A percentile compares a stretch with the other conserved stretches of the same genome.
Evolutionary conservation across 2,329 filamentous ascomycete species (phyloP).

Genomic region (Shiraia bambusicola): DNA sequence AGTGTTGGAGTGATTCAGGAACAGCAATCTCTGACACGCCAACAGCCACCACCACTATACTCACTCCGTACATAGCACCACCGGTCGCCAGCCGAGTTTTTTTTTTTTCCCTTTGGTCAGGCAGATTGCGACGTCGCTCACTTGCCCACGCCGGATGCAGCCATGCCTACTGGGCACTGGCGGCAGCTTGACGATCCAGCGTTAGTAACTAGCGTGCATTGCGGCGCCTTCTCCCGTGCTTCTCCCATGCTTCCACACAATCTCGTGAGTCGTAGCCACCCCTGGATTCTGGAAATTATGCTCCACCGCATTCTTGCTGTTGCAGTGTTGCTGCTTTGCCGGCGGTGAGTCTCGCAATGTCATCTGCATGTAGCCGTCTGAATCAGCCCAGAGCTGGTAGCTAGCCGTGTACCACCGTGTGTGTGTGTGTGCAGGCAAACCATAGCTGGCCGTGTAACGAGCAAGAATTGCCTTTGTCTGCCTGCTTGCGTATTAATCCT

Average conservation of each 20-base stretch:
- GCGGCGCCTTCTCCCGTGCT: constrained; percentile 42
- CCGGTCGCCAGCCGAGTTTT: constrained; percentile 16
- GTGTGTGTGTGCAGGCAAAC: constrained; percentile 15
- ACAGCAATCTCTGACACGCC: constrained; percentile 33
- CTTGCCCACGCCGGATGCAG: constrained; percentile 16
- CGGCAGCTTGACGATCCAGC: too few relatives aligned
- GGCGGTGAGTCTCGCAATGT: constrained; percentile 31
- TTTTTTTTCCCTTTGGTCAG: too few relatives aligned
- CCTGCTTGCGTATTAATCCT: constrained; percentile 23
- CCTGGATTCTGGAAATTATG: constrained; percentile 22
- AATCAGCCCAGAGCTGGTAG: too few relatives aligned
- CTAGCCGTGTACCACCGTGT: constrained; percentile 7
- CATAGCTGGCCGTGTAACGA: constrained; percentile 10
- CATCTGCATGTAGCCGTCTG: constrained; percentile 14
- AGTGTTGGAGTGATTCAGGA: constrained; percentile 29
- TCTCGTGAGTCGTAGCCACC: constrained; percentile 25
- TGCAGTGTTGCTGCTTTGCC: constrained; percentile 13
- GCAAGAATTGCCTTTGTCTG: constrained; percentile 39
- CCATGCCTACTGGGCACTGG: constrained; percentile 5
- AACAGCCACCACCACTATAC: too few relatives aligned
- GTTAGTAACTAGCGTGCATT: constrained; percentile 30
- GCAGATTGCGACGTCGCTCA: constrained; percentile 32
- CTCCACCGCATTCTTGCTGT: constrained; percentile 16
- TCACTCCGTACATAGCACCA: too few relatives aligned
- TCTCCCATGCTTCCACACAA: constrained; percentile 42